These are phyloP conservation scores for Fraxinus greggii DNA, from an alignment of 305 asterid genomes.

Conservation along the genomic window DNA sequence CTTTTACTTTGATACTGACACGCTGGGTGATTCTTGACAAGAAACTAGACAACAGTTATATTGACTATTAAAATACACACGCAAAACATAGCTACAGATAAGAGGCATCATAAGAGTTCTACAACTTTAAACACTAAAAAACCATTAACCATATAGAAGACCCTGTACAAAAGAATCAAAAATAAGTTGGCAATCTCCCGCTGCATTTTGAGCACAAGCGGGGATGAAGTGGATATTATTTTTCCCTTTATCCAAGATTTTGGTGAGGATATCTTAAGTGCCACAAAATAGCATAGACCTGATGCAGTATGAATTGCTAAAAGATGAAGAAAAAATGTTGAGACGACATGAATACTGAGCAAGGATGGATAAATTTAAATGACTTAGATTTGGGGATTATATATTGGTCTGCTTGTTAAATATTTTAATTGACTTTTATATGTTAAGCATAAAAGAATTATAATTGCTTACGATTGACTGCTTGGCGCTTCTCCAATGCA, in stretches of 20 bases:
- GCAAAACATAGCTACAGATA: not conserved
- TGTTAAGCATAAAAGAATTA: not conserved
- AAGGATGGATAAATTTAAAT: not conserved
- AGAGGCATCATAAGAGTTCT: not conserved
- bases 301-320: not conserved
- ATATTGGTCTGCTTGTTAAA: not conserved
- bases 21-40: not conserved
- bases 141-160: not conserved
- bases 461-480: conserved; percentile 82
- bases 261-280: not conserved
- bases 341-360: not conserved
- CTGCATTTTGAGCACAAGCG: not conserved
- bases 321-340: not conserved
- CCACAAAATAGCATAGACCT: not conserved
- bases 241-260: not conserved
- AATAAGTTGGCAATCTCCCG: not conserved
- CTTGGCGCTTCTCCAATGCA: conserved; percentile 99
- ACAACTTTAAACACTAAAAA: not conserved
- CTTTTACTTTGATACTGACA: not conserved
- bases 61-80: not conserved
- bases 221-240: not conserved
- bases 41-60: not conserved
- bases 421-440: not conserved
- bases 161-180: not conserved
- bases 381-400: not conserved